Percentiles rank a stretch among this genome's conserved stretches.
These are phyloP conservation scores for Ricinus communis DNA, from an alignment of 345 rosid species.

Conservation along the genomic window DNA sequence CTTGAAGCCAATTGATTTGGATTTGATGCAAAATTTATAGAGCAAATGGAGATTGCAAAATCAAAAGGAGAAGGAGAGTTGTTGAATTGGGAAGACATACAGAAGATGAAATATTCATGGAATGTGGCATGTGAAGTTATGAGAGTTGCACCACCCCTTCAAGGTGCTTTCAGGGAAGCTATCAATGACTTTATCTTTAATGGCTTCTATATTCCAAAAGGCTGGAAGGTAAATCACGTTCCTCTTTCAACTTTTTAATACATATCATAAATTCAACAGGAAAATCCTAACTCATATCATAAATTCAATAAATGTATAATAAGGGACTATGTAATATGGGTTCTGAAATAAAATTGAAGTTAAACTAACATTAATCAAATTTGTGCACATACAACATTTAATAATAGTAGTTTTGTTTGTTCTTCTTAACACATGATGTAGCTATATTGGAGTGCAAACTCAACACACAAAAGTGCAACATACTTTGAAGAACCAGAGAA, in stretches of 20 bases:
- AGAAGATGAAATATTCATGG: constrained; percentile 46
- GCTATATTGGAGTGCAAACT: constrained; percentile 38
- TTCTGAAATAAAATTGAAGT: too few relatives aligned
- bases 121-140: constrained; percentile 41
- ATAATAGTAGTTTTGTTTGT: too few relatives aligned
- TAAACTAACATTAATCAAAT: too few relatives aligned
- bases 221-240: constrained; percentile 36
- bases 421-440: background rate
- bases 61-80: constrained; percentile 28
- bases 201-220: constrained; percentile 42
- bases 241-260: background rate
- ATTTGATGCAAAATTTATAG: constrained; percentile 6
- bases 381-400: too few relatives aligned
- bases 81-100: constrained; percentile 38
- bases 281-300: too few relatives aligned
- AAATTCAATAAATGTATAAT: too few relatives aligned
- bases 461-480: constrained; percentile 28
- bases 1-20: background rate
- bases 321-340: too few relatives aligned
- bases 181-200: constrained; percentile 36
- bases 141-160: constrained; percentile 37
- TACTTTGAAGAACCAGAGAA: constrained; percentile 36
- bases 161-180: constrained; percentile 43
- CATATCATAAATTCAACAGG: background rate
- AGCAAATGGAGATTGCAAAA: constrained; percentile 40